These are phyloP conservation scores for Skeletonema tropicum DNA, from an alignment of 108 stramenopile species.

Conservation along the genomic window DNA sequence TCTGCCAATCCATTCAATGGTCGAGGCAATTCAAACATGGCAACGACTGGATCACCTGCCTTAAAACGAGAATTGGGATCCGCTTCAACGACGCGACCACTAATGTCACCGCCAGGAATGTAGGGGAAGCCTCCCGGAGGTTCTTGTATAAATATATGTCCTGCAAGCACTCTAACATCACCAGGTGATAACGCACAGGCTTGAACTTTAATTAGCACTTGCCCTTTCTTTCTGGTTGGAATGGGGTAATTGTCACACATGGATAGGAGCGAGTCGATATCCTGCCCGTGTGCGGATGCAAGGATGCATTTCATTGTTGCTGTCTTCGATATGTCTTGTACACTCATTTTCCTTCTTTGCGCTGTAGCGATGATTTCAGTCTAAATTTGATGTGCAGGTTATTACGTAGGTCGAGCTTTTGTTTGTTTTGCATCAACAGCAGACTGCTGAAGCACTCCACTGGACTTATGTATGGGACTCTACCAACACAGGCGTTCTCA, in stretches of 20 bases:
- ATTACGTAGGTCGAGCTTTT: background rate
- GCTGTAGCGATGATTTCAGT: too few relatives aligned
- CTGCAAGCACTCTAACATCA: slow-evolving; percentile 51
- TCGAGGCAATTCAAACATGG: slow-evolving; percentile 40
- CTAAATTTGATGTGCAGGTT: too few relatives aligned
- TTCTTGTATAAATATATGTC: slow-evolving; percentile 44
- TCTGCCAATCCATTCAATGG: slow-evolving; percentile 61
- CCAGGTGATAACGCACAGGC: slow-evolving; percentile 60
- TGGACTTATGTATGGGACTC: background rate
- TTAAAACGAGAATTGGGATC: slow-evolving; percentile 43
- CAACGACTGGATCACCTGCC: slow-evolving; percentile 44
- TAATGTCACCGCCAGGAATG: slow-evolving; percentile 62
- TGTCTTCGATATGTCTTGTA: slow-evolving; percentile 5
- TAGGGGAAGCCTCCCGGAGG: slow-evolving; percentile 43
- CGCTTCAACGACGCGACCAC: slow-evolving; percentile 54
- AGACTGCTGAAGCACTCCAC: background rate
- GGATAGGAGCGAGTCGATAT: slow-evolving; percentile 28
- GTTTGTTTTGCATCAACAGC: background rate
- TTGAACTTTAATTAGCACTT: slow-evolving; percentile 44
- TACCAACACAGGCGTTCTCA: background rate
- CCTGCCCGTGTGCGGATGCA: slow-evolving; percentile 9
- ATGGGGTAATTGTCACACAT: slow-evolving; percentile 19
- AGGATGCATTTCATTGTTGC: slow-evolving; percentile 34
- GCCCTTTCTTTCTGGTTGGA: slow-evolving; percentile 29
- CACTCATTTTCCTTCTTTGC: slow-evolving; percentile 13